Conservation (phyloP, 106 monocot species). For the Phalaenopsis aphrodite region DNA sequence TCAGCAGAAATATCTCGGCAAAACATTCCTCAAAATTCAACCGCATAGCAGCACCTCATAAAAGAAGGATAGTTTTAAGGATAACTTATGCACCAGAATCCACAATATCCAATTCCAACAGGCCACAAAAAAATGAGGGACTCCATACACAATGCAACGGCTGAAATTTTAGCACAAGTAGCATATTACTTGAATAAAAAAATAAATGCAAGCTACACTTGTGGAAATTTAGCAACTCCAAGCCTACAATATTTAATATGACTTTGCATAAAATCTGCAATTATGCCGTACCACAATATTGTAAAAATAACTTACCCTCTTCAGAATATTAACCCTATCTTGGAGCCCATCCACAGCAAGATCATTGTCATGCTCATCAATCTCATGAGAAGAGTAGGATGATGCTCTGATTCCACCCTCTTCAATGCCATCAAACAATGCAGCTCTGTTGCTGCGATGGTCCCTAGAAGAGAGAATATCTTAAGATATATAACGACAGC, state of each 20-base stretch:
- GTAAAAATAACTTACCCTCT: conserved; percentile 32
- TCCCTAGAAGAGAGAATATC: conserved; percentile 21
- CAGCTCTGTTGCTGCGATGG: conserved; percentile 34
- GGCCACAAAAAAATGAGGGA: not conserved
- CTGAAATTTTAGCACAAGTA: not conserved
- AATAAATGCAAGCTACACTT: not conserved
- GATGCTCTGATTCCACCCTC: conserved; percentile 41
- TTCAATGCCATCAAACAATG: conserved; percentile 56
- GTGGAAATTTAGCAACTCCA: not conserved
- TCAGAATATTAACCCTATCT: conserved; percentile 50
- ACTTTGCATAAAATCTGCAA: not conserved
- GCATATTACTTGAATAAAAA: not conserved
- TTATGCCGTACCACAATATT: not conserved
- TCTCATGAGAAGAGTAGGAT: conserved; percentile 39
- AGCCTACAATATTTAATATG: not conserved
- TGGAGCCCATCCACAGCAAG: conserved; percentile 39
- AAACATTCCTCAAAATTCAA: not conserved
- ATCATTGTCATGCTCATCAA: conserved; percentile 48
- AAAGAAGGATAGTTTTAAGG: no score
- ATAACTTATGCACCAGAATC: not conserved
- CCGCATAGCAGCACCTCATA: not conserved
- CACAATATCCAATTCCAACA: not conserved
- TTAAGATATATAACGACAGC: not conserved
- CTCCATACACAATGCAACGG: not conserved
- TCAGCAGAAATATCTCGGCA: no score